Conservation (phyloP, 306 rosid genomes). For the Begonia loranthoides region DNA sequence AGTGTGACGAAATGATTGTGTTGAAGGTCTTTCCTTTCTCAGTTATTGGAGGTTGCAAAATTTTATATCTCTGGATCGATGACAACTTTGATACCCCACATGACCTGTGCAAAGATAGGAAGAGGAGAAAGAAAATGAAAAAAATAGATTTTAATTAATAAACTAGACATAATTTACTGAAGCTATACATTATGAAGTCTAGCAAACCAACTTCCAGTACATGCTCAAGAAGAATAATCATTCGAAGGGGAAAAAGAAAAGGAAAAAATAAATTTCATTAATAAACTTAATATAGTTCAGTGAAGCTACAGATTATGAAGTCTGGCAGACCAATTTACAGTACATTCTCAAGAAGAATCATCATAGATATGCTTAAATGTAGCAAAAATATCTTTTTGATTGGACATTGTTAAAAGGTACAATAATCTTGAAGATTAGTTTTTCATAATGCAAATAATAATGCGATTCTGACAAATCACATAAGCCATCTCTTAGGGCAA, state of each 20-base stretch:
- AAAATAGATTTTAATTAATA: neutral
- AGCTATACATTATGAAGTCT: neutral
- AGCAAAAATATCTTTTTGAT: no score
- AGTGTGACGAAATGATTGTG: conserved; percentile 33
- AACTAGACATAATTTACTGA: neutral
- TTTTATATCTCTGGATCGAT: conserved; percentile 23
- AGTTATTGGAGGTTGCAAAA: conserved; percentile 18
- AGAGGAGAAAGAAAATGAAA: neutral
- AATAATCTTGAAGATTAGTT: no score
- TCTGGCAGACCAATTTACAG: no score
- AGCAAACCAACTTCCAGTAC: neutral
- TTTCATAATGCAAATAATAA: no score
- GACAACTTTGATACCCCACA: conserved; percentile 34
- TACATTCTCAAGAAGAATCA: no score
- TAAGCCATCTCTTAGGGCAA: no score
- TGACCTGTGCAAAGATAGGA: conserved; percentile 31
- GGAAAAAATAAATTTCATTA: neutral
- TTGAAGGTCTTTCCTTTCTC: conserved; percentile 26
- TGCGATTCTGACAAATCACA: no score
- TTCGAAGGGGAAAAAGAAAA: neutral
- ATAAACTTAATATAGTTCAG: neutral
- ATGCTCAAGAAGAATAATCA: no score
- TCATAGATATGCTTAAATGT: no score
- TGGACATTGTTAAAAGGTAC: no score
- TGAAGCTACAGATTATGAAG: neutral